phyloP scores from a whole-genome alignment of 164 flowering plant species.

The Vitis cinerea region DNA sequence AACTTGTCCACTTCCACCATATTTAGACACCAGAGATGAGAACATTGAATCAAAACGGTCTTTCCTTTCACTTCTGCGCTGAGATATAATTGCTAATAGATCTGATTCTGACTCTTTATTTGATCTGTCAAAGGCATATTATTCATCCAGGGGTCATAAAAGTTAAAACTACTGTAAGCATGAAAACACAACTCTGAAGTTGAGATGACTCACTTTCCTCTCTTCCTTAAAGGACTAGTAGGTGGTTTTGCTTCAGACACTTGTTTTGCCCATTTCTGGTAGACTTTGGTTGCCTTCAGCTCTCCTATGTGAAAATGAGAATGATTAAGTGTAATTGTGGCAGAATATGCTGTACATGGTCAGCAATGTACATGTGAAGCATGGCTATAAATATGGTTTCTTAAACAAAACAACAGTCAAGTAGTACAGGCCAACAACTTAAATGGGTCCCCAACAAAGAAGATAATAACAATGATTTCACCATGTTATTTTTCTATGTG shows the following conservation, averaged over 20 bases:
- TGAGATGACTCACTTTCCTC: conserved; percentile 45
- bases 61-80: conserved; percentile 74
- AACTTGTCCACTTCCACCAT: conserved; percentile 39
- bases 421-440: too few species aligned
- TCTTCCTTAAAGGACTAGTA: conserved; percentile 60
- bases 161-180: not conserved
- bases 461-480: too few species aligned
- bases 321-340: not conserved
- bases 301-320: conserved; percentile 43
- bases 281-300: conserved; percentile 69
- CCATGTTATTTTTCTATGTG: too few species aligned
- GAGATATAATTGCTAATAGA: conserved; percentile 72
- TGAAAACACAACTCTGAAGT: not conserved
- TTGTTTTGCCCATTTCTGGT: conserved; percentile 73
- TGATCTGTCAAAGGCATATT: conserved; percentile 37
- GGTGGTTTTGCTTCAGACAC: conserved; percentile 78
- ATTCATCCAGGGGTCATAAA: too few species aligned
- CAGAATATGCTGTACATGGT: not conserved
- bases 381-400: too few species aligned
- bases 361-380: too few species aligned
- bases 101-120: conserved; percentile 53
- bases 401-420: too few species aligned
- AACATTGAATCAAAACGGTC: conserved; percentile 76
- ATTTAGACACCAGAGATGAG: conserved; percentile 63
- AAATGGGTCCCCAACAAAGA: too few species aligned